These are phyloP conservation scores for Tetracentron sinense DNA, from an alignment of 164 flowering plant genomes.

Conservation along the genomic window DNA sequence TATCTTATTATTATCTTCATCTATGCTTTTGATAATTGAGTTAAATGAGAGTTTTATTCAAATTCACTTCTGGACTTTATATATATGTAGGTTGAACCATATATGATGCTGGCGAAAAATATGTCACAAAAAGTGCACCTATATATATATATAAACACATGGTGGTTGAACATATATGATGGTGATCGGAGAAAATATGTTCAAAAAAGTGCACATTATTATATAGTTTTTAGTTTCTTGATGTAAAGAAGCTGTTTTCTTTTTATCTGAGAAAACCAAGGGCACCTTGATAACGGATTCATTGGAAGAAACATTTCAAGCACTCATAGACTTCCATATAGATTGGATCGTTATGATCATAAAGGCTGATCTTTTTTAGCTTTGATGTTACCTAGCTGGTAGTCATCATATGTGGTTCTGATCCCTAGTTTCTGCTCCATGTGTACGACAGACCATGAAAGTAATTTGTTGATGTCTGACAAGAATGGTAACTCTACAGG, in stretches of 20 bases:
- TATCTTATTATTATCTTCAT: slow-evolving; percentile 1
- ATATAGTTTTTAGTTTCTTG: background rate
- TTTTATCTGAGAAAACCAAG: too few relatives aligned
- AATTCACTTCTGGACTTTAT: too few relatives aligned
- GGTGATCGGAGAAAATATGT: background rate
- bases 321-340: background rate
- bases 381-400: background rate
- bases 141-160: too few relatives aligned
- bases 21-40: background rate
- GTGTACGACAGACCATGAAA: background rate
- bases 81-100: too few relatives aligned
- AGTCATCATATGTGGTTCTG: background rate
- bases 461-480: slow-evolving; percentile 2
- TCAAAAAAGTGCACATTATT: too few relatives aligned
- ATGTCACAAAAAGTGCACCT: too few relatives aligned
- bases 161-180: background rate
- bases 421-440: background rate
- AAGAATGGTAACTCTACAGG: slow-evolving; percentile 36
- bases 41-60: background rate
- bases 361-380: background rate
- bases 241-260: background rate
- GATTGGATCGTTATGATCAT: background rate
- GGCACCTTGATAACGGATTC: too few relatives aligned
- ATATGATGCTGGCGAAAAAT: too few relatives aligned
- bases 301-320: background rate